Conservation (phyloP, 352 stramenopile species). For the Pythium scleroteichum region DNA sequence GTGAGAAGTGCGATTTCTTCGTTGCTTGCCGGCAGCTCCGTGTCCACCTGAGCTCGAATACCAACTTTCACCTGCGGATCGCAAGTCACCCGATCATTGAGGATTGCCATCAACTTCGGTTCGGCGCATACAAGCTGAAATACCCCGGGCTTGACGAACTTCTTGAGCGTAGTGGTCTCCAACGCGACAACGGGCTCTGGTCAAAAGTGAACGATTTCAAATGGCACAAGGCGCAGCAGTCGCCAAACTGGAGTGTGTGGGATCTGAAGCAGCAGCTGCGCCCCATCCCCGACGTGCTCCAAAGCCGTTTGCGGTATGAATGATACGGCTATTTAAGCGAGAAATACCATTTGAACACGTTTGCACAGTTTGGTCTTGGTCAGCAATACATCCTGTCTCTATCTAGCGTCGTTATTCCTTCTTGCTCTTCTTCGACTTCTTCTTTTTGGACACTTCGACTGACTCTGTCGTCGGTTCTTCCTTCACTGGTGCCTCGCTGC, state of each 20-base stretch:
- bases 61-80: slow-evolving; percentile 82
- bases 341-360: slow-evolving; percentile 8
- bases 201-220: slow-evolving; percentile 92
- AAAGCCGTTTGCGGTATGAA: slow-evolving; percentile 42
- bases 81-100: slow-evolving; percentile 90
- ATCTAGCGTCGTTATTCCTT: slow-evolving; percentile 43
- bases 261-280: slow-evolving; percentile 47
- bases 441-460: slow-evolving; percentile 34
- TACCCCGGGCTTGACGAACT: slow-evolving; percentile 68
- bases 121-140: slow-evolving; percentile 70
- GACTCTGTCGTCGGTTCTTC: slow-evolving; percentile 33
- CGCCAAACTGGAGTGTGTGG: slow-evolving; percentile 82
- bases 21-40: slow-evolving; percentile 84
- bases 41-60: slow-evolving; percentile 71
- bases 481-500: slow-evolving; percentile 25
- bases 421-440: slow-evolving; percentile 36
- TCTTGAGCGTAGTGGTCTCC: slow-evolving; percentile 54
- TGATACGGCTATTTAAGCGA: slow-evolving; percentile 22
- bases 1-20: slow-evolving; percentile 75
- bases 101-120: slow-evolving; percentile 81
- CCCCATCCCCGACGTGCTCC: slow-evolving; percentile 37
- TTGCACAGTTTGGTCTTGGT: not conserved
- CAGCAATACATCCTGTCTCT: slow-evolving; percentile 14
- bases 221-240: slow-evolving; percentile 87
- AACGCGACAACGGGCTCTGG: slow-evolving; percentile 69